Evolutionary conservation across 495 filamentous ascomycete genomes (phyloP).

Genomic region (Penicillium nucicola): DNA sequence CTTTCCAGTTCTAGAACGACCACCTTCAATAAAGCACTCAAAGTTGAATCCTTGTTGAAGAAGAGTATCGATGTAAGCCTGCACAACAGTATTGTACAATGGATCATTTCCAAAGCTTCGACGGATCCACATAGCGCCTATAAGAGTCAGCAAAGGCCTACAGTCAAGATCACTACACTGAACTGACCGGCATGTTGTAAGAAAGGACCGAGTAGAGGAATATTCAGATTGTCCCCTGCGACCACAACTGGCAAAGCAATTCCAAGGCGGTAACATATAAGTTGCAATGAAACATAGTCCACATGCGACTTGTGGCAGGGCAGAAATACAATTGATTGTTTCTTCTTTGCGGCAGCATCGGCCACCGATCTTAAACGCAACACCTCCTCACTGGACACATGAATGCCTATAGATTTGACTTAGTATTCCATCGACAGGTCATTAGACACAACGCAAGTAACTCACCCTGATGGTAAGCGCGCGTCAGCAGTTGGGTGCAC

Average conservation of each 20-base stretch:
- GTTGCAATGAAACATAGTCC: constrained; percentile 89
- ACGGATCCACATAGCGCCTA: constrained; percentile 94
- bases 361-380: constrained; percentile 76
- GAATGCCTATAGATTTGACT: constrained; percentile 57
- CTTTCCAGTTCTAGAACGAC: constrained; percentile 88
- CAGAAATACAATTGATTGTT: constrained; percentile 93
- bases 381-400: constrained; percentile 93
- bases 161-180: not conserved
- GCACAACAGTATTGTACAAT: constrained; percentile 85
- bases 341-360: constrained; percentile 74
- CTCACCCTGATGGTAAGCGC: constrained; percentile 89
- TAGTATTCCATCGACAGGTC: not conserved
- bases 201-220: constrained; percentile 84
- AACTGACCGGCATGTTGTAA: constrained; percentile 80
- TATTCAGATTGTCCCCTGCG: constrained; percentile 93
- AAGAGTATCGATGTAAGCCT: constrained; percentile 91
- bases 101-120: constrained; percentile 89
- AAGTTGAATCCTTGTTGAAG: constrained; percentile 90
- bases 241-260: constrained; percentile 89
- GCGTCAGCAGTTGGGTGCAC: constrained; percentile 78
- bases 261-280: constrained; percentile 92
- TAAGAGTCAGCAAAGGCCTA: constrained; percentile 11
- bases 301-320: constrained; percentile 94
- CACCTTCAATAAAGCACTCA: constrained; percentile 96
- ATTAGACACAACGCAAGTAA: not conserved